Base-by-base conservation (phyloP, 345 rosid genomes). In the Syzygium aqueum region DNA sequence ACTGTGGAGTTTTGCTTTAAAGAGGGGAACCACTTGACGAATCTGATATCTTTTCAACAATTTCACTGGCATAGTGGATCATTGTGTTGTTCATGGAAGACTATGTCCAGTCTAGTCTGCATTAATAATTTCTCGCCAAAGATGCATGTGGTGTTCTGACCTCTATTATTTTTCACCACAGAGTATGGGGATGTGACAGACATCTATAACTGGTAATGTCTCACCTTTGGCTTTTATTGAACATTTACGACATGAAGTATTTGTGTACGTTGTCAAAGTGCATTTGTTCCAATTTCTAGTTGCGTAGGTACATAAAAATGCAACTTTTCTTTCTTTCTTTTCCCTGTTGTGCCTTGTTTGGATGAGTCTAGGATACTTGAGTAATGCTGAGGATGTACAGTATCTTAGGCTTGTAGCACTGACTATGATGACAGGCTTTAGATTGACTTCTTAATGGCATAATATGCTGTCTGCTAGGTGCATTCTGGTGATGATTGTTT, bases 171-270 rank as follows among this genome's bases (percentile, higher is more conserved):
- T 86, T 86, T 89, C 87, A 51, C 89, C 90, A 87, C 98, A 96
- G 99, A 96, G 88, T 97, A 96, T 89, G 99, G 99, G 88, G 98
- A 96, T 87, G 97, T 96, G 93, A 96, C 99, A 14, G 95, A 95
- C 92, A 95, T 97, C 86, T 97, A 97, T 91, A 97, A 91, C 92
- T 97, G 99, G 99, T 97, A 95, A 91, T 77, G 80, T 87, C 84
- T 88, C 85, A 86, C 87, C 67, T 28, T 87, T 87, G 12, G 80
- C 40, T 49, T 53, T 19, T 85, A 13, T 65, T 61, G 28, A 28
- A 84, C 27, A 0, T 84, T 84, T 49, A 84, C 46, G 16, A 51
- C 23, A 33, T n/a, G 53, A 84, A 52, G 85, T 9, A 73, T 37
- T 27, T 73, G 25, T 73, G 19, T 73, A 19, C 13, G 0, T 61